A percentile compares a stretch with the other conserved stretches of the same genome.
phyloP scores from a whole-genome alignment of 495 filamentous ascomycete species.

The Daldinia concentrica region DNA sequence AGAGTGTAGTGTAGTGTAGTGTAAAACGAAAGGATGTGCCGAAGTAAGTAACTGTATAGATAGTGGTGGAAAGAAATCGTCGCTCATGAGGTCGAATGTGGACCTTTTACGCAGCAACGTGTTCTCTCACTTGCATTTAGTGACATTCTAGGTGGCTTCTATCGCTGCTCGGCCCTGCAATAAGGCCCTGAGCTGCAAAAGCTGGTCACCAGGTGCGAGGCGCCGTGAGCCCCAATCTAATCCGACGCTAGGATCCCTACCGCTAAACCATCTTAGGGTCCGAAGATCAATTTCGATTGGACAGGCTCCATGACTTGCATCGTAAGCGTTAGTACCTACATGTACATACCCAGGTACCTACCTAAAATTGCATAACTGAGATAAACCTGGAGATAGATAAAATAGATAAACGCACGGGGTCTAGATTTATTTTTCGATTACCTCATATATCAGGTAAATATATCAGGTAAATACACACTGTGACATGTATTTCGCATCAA shows the following conservation, averaged over 20 bases:
- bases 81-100: slow-evolving; percentile 32
- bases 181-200: slow-evolving; percentile 14
- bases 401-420: slow-evolving; percentile 5
- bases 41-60: slow-evolving; percentile 20
- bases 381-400: slow-evolving; percentile 9
- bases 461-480: too few relatives aligned
- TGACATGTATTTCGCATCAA: background rate
- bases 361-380: slow-evolving; percentile 9
- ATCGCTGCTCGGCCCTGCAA: slow-evolving; percentile 14
- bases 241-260: slow-evolving; percentile 24
- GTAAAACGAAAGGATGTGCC: slow-evolving; percentile 27
- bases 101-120: slow-evolving; percentile 44
- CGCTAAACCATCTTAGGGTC: slow-evolving; percentile 20
- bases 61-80: slow-evolving; percentile 36
- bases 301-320: slow-evolving; percentile 38
- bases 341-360: slow-evolving; percentile 7
- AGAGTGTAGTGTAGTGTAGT: background rate
- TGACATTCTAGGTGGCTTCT: slow-evolving; percentile 12
- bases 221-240: slow-evolving; percentile 23
- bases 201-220: slow-evolving; percentile 24
- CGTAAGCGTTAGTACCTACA: slow-evolving; percentile 11
- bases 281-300: slow-evolving; percentile 31
- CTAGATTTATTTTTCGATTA: slow-evolving; percentile 7
- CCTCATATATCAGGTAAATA: background rate
- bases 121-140: slow-evolving; percentile 41